phyloP scores from a whole-genome alignment of 2,329 filamentous ascomycete genomes.

The Pseudogymnoascus sp. region DNA sequence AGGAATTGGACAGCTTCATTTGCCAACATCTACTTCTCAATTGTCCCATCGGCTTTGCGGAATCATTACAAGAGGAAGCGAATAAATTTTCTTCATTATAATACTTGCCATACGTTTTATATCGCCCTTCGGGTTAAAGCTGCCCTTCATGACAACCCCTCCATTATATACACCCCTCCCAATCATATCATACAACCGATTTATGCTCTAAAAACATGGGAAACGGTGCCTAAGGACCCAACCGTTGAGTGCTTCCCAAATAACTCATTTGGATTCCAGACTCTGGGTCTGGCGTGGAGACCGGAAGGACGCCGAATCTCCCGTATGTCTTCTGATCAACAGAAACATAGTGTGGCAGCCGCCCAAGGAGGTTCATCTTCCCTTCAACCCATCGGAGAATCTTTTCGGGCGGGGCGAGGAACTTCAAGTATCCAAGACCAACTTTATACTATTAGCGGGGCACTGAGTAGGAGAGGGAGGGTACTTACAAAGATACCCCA shows the following conservation, averaged over 20 bases:
- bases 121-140: background rate
- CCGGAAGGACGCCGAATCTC: constrained; percentile 77
- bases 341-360: constrained; percentile 85
- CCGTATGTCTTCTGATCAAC: constrained; percentile 96
- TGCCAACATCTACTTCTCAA: too few relatives aligned
- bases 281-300: constrained; percentile 33
- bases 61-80: background rate
- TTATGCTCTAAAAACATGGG: background rate
- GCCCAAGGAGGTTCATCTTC: constrained; percentile 75
- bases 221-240: constrained; percentile 51
- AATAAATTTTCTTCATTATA: background rate
- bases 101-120: constrained; percentile 1
- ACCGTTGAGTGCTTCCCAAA: constrained; percentile 56
- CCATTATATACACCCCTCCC: background rate
- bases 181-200: constrained; percentile 5
- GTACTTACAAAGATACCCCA: constrained; percentile 77
- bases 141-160: background rate
- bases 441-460: constrained; percentile 40
- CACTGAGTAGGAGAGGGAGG: background rate
- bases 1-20: background rate
- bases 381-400: constrained; percentile 80
- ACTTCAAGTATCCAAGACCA: constrained; percentile 81
- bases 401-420: constrained; percentile 84
- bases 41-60: too few relatives aligned
- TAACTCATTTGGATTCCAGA: constrained; percentile 47